Base-by-base conservation (phyloP, 495 filamentous ascomycete genomes). In the Beverwykella pulmonaria region DNA sequence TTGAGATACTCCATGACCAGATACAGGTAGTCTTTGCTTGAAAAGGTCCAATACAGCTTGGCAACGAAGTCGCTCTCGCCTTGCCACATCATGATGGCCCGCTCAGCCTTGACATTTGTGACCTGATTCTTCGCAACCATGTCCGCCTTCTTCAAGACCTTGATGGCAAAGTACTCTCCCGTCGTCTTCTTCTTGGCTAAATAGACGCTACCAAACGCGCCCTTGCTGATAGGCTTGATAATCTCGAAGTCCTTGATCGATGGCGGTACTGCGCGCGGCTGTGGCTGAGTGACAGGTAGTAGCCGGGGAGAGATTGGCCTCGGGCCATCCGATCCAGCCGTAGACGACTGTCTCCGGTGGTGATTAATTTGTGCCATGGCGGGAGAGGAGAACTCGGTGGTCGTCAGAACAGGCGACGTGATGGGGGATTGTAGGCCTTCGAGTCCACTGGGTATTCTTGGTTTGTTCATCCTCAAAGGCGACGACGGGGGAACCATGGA, bases 71-170 rank as follows among this genome's bases (percentile, higher is more conserved):
- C 94, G 77, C 94, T 98, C 74, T 98, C 94, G 26, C 95, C 95
- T 79, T 98, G 95, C 87, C 94, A 96, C 95, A 98, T 98, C 94
- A 98, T 97, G 71, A 98, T 98, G n/a, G 95, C 95, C 67, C 94
- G 85, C 77, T 98, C 94, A 12, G 95, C 94, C 78, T 98, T 97
- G 67, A 98, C 94, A 74, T 98, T 98, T 52, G 93, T 97, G 71
- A 98, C 92, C 75, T 98, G 94, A 77, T 98, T 98, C 76, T 98
- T 98, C 56, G 95, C 95, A 67, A 98, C 91, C 94, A 98, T 98
- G 79, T 98, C 94, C 10, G 95, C 93, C 75, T 98, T 98, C 79
- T 97, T 97, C 60, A 98, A 75, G 17, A 97, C 95, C 75, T 98
- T 98, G 80, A 98, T 97, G 3, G 94, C 94, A 77, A 90, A 98